Percentiles rank a stretch among this genome's conserved stretches.
phyloP scores from a whole-genome alignment of 139 green algal genomes.

The Chlamydomonas urium region DNA sequence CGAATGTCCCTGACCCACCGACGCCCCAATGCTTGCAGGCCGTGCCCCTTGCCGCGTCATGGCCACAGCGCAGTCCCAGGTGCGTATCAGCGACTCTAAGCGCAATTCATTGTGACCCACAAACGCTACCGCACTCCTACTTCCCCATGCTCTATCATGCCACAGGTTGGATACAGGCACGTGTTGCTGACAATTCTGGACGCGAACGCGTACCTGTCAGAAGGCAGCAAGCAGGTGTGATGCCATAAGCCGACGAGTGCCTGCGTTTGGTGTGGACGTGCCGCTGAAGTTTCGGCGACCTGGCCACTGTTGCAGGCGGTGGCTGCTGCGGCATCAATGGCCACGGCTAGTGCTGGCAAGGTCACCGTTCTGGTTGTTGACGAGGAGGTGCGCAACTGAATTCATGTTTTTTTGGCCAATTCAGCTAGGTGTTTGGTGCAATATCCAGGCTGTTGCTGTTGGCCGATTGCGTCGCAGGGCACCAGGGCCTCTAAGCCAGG shows the following conservation, averaged over 20 bases:
- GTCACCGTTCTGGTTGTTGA: constrained; percentile 66
- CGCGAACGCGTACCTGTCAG: constrained; percentile 52
- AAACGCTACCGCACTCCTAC: too few relatives aligned
- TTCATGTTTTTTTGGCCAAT: neutral
- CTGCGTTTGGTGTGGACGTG: neutral
- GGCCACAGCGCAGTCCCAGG: too few relatives aligned
- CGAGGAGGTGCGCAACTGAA: constrained; percentile 16
- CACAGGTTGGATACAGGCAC: neutral
- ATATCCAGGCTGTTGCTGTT: neutral
- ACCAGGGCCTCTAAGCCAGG: neutral
- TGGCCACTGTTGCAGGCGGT: constrained; percentile 29
- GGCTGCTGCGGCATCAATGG: too few relatives aligned
- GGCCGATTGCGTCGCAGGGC: neutral
- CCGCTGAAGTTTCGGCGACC: neutral
- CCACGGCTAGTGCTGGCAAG: constrained; percentile 30
- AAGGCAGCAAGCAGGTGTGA: constrained; percentile 31
- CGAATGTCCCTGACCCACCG: too few relatives aligned
- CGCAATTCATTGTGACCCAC: too few relatives aligned
- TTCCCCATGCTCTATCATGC: neutral
- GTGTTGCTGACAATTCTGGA: constrained; percentile 55
- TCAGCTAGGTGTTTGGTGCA: too few relatives aligned
- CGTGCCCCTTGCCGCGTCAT: too few relatives aligned
- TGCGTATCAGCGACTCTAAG: too few relatives aligned
- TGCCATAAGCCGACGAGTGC: neutral
- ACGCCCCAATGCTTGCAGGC: too few relatives aligned